Evolutionary conservation across 805 yeast species (phyloP), one percentile per base, ranked within the genome.

Genomic region (Pichia scutulata): DNA sequence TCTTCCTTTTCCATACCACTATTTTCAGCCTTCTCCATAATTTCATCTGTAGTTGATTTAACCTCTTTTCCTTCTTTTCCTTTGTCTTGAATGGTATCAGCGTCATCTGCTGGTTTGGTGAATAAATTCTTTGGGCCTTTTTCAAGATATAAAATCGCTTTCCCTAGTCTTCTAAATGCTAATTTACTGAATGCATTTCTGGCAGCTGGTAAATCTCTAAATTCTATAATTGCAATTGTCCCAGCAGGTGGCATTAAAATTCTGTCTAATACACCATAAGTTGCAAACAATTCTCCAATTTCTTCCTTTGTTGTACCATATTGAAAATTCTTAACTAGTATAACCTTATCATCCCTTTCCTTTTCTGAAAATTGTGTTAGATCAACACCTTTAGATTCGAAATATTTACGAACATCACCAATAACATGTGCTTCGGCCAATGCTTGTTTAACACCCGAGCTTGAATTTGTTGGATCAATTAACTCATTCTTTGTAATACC

Each of bases 371-470:
- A 92, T 36, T 81, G 76, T 2, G 84, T 74, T 53, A 93, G 70
- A 70, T 92, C 97, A 41, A 93, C 87, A 36, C 96, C 95, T 62
- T 84, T 84, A 23, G 72, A 68, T 65, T 89, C 96, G 66, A 93
- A 93, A 68, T 82, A 93, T 58, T 80, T 80, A 61, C 96, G 79
- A 13, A 93, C 96, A 66, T 85, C 93, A 43, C 90, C 93, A 60
- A 93, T 83, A 18, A 90, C 96, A 62, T 89, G 93, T 2, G 97
- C 95, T 70, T 93, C 99, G 0, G 99, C 98, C 55, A 93, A 76
- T 0, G 99, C 98, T 68, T 90, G 98, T 64, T 90, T 88, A 14
- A 93, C 98, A 1, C 96, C 97, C 47, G 96, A 85, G 52, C 76
- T 82, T 8, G 95, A 77, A 56, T 82, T 87, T 58, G 88, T 86